These are phyloP conservation scores for Tolypocladium ophioglossoides DNA, from an alignment of 2,329 filamentous ascomycete species.

Conservation along the genomic window DNA sequence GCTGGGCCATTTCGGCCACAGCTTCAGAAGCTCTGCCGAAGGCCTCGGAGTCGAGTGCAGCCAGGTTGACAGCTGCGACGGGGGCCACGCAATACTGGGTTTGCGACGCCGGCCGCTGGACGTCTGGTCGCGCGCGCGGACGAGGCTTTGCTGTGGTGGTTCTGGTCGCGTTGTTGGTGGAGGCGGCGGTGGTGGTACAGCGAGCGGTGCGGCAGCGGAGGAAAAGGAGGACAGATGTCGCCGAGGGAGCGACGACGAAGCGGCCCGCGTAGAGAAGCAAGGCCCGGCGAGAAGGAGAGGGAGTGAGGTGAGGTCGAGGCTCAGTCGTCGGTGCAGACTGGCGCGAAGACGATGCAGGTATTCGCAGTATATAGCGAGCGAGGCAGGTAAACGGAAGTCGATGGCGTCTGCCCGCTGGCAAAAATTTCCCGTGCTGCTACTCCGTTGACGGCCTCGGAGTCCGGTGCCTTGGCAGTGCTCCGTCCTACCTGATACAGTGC, in stretches of 20 bases:
- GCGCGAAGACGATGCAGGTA: background rate
- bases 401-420: slow-evolving; percentile 12
- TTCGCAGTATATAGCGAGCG: background rate
- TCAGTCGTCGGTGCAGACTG: background rate
- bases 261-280: background rate
- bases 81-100: background rate
- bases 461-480: slow-evolving; percentile 8
- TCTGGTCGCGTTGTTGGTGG: background rate
- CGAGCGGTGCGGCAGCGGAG: background rate
- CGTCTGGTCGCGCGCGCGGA: background rate
- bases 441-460: slow-evolving; percentile 28
- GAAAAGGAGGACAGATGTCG: background rate
- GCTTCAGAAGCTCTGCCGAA: slow-evolving; percentile 55
- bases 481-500: background rate
- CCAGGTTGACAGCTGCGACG: slow-evolving; percentile 38
- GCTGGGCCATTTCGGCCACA: slow-evolving; percentile 62
- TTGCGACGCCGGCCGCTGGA: background rate
- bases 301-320: background rate
- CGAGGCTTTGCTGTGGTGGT: background rate
- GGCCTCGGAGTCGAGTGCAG: slow-evolving; percentile 47
- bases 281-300: background rate
- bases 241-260: background rate
- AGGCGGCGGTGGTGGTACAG: background rate
- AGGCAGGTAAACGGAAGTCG: background rate
- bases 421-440: slow-evolving; percentile 20